Base-by-base conservation (phyloP, 345 rosid genomes). In the Erucastrum elatum region DNA sequence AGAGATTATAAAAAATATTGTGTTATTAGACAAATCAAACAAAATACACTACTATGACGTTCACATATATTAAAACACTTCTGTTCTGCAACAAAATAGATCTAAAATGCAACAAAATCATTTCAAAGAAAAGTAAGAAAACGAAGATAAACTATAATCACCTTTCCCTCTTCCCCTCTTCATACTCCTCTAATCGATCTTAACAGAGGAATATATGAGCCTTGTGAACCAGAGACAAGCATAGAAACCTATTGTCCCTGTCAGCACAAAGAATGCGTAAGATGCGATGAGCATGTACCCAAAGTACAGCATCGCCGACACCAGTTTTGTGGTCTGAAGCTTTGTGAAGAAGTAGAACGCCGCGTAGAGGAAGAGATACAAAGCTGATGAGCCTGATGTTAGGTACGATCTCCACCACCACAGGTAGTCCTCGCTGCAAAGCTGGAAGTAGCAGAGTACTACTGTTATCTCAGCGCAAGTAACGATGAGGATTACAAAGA, bases 381-480 rank as follows among this genome's bases (percentile, higher is more conserved):
- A 59, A 0, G 94, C 94, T 3, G 97, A 91, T 37, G 97, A 91
- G 78, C 94, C 97, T 3, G 97, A 88, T 12, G 94, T 91, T 4
- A 91, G 82, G 84, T 91, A 91, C 12, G 96, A 89, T 76, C 96
- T 91, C 96, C 96, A 91, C 96, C 96, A 91, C 94, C 96, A 91
- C 1, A 86, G 87, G 74, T 91, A 91, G 73, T 91, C 97, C 74
- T 91, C 94, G 26, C 94, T 91, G 89, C 97, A 91, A 34, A 91
- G 74, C 85, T 91, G 94, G 87, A 89, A 91, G 88, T 91, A 91
- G 83, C 94, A 91, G 75, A 89, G 97, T 64, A 91, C 96, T 5
- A 91, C 51, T 59, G 93, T 88, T 39, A 91, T 91, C 75, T 91
- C 96, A 0, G 96, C 93, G 21, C 93, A 91, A 0, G 96, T 91